A percentile compares a stretch with the other conserved stretches of the same genome.
Evolutionary conservation across 768 basidiomycete species (phyloP).

Genomic region (Tricholoma saponaceum): DNA sequence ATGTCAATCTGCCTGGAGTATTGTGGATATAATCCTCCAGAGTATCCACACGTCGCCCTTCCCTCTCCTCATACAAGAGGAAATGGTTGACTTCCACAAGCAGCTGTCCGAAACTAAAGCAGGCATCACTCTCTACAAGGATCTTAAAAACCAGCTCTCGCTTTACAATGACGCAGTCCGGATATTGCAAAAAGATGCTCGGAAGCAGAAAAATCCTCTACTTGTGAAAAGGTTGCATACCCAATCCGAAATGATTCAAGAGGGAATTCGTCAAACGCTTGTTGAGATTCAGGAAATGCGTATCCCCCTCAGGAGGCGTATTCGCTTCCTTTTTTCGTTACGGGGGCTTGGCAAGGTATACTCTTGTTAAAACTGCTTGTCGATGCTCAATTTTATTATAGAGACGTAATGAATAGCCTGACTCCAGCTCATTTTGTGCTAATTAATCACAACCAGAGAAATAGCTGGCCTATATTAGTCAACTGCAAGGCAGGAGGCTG

Average conservation of each 20-base stretch:
- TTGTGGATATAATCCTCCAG: conserved; percentile 3
- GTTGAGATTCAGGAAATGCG: conserved; percentile 1
- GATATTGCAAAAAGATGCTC: background rate
- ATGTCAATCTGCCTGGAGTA: conserved; percentile 3
- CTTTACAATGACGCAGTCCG: background rate
- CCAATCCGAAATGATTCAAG: background rate
- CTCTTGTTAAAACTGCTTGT: background rate
- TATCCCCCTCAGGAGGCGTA: background rate
- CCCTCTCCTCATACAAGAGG: conserved; percentile 11
- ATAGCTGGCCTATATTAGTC: too few relatives aligned
- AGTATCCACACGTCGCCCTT: background rate
- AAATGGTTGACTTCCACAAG: conserved; percentile 14
- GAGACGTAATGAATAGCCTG: background rate
- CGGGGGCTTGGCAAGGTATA: background rate
- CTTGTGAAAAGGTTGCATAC: background rate
- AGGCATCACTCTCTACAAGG: conserved; percentile 4
- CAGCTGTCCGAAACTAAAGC: conserved; percentile 12
- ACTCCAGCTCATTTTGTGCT: background rate
- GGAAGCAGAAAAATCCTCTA: background rate
- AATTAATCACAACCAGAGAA: too few relatives aligned
- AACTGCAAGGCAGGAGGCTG: too few relatives aligned
- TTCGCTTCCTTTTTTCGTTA: background rate
- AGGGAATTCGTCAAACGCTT: background rate
- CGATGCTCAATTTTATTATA: background rate
- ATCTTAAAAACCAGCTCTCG: background rate